phyloP scores from a whole-genome alignment of 352 stramenopile species.

The Globisporangium canariense region DNA sequence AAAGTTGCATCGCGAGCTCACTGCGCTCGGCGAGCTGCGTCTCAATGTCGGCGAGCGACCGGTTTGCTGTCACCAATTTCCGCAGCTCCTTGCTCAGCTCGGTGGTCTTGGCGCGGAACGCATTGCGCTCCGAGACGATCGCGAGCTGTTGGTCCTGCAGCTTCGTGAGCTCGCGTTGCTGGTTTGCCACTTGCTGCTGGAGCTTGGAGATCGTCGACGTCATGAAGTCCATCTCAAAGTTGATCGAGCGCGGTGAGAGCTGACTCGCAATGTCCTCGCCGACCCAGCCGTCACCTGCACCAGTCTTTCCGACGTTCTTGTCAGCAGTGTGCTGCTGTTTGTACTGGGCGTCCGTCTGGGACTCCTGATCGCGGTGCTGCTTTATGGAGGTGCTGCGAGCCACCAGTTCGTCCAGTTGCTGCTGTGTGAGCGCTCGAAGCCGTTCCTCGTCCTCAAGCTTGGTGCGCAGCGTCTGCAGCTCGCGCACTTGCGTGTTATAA shows the following conservation, averaged over 20 bases:
- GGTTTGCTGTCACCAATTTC: conserved; percentile 44
- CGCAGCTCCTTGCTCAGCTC: conserved; percentile 63
- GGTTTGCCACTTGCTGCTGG: conserved; percentile 31
- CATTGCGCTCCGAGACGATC: conserved; percentile 54
- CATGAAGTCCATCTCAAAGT: conserved; percentile 21
- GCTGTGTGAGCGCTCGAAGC: conserved; percentile 29
- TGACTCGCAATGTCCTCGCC: conserved; percentile 24
- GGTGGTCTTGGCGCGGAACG: conserved; percentile 41
- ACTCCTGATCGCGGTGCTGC: conserved; percentile 28
- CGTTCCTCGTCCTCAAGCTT: conserved; percentile 56
- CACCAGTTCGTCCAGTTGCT: conserved; percentile 36
- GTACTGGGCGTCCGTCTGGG: conserved; percentile 45
- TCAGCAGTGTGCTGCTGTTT: conserved; percentile 5
- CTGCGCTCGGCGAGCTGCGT: conserved; percentile 56
- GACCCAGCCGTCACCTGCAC: conserved; percentile 1
- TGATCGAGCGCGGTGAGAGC: conserved; percentile 29
- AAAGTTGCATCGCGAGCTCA: conserved; percentile 50
- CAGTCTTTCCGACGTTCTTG: conserved; percentile 8
- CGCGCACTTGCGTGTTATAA: conserved; percentile 38
- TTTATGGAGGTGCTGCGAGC: background rate
- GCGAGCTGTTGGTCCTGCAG: conserved; percentile 37
- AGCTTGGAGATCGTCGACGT: conserved; percentile 33
- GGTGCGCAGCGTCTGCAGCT: conserved; percentile 38
- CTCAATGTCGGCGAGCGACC: conserved; percentile 50
- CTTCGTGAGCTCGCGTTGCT: conserved; percentile 24